Base-by-base conservation (phyloP, 164 flowering plant species). In the Dillenia turbinata region DNA sequence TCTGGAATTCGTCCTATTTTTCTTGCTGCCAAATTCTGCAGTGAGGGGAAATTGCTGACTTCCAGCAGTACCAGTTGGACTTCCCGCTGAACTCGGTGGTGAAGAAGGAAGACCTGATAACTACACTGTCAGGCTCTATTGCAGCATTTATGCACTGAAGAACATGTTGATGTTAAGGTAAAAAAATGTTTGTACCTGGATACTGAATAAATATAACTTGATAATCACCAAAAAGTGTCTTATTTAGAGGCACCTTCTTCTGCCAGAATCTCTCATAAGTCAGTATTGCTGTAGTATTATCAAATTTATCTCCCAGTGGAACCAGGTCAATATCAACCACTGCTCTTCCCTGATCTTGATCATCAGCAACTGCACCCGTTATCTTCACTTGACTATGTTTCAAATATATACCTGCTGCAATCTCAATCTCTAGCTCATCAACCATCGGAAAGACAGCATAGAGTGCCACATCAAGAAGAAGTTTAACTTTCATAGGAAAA, bases 231-330 rank as follows among this genome's bases (percentile, higher is more conserved):
- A 95, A 94, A 64, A 89, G 79, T 47, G 92, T 78, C 59, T 5
- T 57, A 76, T 95, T 89, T 51, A 95, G 68, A 47, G 80, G 79
- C 59, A 92, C 86, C 69, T 85, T 88, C 73, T 84, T 86, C 58
- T 81, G 80, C 82, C 78, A 75, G 69, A 95, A 75, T 66, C 97
- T 84, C 54, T 89, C 84, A 60, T 76, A 89, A n/a, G 77, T 95
- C 55, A 95, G 83, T 9, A 69, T 68, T 44, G 99, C 99, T 62
- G 99, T 88, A 8, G 92, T 85, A 62, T 82, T 86, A 77, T 95
- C 99, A 85, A 95, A 95, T 71, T 84, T 91, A 62, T 91, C 96
- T 52, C 93, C 97, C 44, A 95, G 74, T 17, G 99, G 99, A 57
- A 95, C 90, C 83, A 95, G 72, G 73, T 91, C 75, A 55, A 92